phyloP scores from a whole-genome alignment of 2,329 filamentous ascomycete genomes.

The Trichoderma semiorbis region DNA sequence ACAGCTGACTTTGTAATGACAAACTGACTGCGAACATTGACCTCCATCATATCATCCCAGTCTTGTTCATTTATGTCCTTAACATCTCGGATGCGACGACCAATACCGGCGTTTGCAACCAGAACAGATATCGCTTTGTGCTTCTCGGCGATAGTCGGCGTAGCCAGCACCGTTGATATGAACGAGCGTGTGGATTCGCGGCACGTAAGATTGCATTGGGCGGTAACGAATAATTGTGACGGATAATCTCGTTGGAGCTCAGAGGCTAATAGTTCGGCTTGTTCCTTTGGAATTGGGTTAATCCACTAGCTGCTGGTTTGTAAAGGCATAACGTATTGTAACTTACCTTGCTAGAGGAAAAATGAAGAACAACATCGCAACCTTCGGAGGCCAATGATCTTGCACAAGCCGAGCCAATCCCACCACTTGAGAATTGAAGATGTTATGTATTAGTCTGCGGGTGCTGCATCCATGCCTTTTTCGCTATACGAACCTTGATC shows the following conservation, averaged over 20 bases:
- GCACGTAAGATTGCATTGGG: not conserved
- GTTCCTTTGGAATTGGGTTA: not conserved
- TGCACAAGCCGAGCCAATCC: not conserved
- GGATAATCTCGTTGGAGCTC: not conserved
- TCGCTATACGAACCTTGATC: not conserved
- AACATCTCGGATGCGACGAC: not conserved
- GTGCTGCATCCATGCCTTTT: not conserved
- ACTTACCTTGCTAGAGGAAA: not conserved
- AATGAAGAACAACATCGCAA: not conserved
- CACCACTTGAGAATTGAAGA: not conserved
- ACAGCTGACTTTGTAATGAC: not conserved
- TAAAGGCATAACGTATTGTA: not conserved
- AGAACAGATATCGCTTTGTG: not conserved
- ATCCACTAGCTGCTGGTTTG: not conserved
- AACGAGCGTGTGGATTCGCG: not conserved
- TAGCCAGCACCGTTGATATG: not conserved
- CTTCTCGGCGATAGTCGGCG: not conserved
- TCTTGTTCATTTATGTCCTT: not conserved
- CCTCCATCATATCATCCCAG: not conserved
- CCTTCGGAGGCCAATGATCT: not conserved
- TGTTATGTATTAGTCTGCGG: not conserved
- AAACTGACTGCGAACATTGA: not conserved
- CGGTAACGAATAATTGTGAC: not conserved
- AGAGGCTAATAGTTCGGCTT: not conserved
- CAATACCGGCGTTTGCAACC: not conserved